phyloP scores from a whole-genome alignment of 768 basidiomycete genomes.

The Rubroboletus pulcherrimus region DNA sequence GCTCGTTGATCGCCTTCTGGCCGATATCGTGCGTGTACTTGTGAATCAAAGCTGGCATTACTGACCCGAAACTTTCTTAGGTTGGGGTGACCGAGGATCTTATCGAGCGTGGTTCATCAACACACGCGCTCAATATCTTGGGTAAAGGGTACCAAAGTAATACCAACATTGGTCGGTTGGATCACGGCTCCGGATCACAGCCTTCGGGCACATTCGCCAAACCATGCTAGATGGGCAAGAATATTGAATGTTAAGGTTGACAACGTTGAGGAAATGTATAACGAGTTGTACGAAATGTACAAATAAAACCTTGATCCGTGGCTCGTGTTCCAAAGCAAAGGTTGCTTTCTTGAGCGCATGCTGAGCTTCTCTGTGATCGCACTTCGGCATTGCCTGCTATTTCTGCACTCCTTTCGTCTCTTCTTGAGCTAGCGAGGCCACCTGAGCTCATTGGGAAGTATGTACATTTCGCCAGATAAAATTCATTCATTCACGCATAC shows the following conservation, averaged over 20 bases:
- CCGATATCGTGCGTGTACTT: constrained; percentile 56
- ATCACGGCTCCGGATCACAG: constrained; percentile 43
- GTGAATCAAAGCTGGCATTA: neutral
- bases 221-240: constrained; percentile 43
- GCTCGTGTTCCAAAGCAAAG: neutral
- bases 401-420: no score
- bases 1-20: constrained; percentile 61
- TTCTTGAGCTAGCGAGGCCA: no score
- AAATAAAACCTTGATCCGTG: neutral
- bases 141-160: constrained; percentile 27
- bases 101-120: constrained; percentile 40
- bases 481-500: no score
- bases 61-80: constrained; percentile 28
- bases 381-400: no score
- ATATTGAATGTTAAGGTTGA: neutral
- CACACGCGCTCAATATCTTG: constrained; percentile 49
- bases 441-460: no score
- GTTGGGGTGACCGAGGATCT: constrained; percentile 65
- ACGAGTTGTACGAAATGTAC: neutral
- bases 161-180: constrained; percentile 42
- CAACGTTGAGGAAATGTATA: neutral
- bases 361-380: no score
- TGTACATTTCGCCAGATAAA: no score
- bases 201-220: constrained; percentile 66
- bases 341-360: neutral